Percentiles rank a stretch among this genome's conserved stretches.
Evolutionary conservation across 1,284 basidiomycete species (phyloP).

Genomic region (Stereum hirsutum): DNA sequence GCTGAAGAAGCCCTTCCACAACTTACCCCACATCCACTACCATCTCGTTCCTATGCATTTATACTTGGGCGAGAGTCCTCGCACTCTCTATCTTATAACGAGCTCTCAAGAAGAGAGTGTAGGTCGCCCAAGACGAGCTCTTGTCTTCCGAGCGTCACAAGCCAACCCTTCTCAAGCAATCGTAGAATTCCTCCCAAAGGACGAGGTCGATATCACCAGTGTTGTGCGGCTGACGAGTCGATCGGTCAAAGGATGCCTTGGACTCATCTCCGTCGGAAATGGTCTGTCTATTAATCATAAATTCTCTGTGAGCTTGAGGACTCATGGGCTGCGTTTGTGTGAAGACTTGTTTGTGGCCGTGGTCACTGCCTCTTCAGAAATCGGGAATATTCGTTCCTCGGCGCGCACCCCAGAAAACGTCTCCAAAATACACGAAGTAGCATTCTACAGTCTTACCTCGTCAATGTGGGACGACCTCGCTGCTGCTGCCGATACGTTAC

Average conservation of each 20-base stretch:
- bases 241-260: slow-evolving; percentile 75
- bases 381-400: slow-evolving; percentile 71
- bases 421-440: slow-evolving; percentile 70
- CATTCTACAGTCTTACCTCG: slow-evolving; percentile 66
- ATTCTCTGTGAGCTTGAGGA: slow-evolving; percentile 13
- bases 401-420: slow-evolving; percentile 49
- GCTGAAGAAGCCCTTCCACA: too few species aligned
- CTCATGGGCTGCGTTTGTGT: not conserved
- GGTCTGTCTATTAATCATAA: slow-evolving; percentile 26
- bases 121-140: slow-evolving; percentile 48
- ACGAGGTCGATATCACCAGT: slow-evolving; percentile 59
- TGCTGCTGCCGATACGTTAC: slow-evolving; percentile 35
- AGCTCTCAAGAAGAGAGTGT: slow-evolving; percentile 52
- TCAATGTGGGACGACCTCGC: slow-evolving; percentile 63
- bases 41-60: too few species aligned
- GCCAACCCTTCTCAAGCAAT: slow-evolving; percentile 53
- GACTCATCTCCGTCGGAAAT: slow-evolving; percentile 62
- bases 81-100: slow-evolving; percentile 65
- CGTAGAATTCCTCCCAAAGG: slow-evolving; percentile 74
- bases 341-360: slow-evolving; percentile 76
- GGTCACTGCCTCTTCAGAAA: slow-evolving; percentile 64
- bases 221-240: slow-evolving; percentile 55
- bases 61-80: slow-evolving; percentile 55
- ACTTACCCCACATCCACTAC: too few species aligned
- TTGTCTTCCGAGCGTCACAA: slow-evolving; percentile 63